phyloP scores from a whole-genome alignment of 192 early-diverging fungal genomes.

The Coemansia sp. region DNA sequence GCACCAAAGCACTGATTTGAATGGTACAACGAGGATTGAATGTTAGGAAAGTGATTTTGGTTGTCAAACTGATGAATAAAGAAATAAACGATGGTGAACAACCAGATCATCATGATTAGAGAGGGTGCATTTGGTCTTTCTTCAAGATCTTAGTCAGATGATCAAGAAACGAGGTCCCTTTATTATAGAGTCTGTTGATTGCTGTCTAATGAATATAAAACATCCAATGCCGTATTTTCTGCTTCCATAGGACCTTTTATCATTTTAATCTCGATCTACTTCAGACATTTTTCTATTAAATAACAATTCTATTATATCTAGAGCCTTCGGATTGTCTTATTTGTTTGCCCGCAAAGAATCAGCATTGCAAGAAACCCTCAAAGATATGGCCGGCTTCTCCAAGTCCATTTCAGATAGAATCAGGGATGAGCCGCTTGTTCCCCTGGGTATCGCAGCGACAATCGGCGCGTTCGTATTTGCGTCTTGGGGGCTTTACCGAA shows the following conservation, averaged over 20 bases:
- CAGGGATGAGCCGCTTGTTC: slow-evolving; percentile 46
- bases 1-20: no score
- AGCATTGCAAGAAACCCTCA: not conserved
- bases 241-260: not conserved
- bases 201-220: not conserved
- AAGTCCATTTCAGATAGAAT: slow-evolving; percentile 22
- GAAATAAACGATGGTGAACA: no score
- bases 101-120: no score
- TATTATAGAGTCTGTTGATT: not conserved
- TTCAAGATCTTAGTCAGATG: no score
- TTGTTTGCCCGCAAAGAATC: not conserved
- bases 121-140: no score
- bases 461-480: slow-evolving; percentile 43
- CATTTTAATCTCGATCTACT: not conserved
- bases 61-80: no score
- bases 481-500: slow-evolving; percentile 27
- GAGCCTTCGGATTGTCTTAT: not conserved
- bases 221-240: not conserved
- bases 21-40: no score
- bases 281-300: not conserved
- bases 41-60: no score
- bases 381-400: slow-evolving; percentile 12
- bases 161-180: not conserved
- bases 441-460: slow-evolving; percentile 33
- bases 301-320: not conserved